Conservation (phyloP, 2,329 filamentous ascomycete genomes). For the Chaetomium sp. region DNA sequence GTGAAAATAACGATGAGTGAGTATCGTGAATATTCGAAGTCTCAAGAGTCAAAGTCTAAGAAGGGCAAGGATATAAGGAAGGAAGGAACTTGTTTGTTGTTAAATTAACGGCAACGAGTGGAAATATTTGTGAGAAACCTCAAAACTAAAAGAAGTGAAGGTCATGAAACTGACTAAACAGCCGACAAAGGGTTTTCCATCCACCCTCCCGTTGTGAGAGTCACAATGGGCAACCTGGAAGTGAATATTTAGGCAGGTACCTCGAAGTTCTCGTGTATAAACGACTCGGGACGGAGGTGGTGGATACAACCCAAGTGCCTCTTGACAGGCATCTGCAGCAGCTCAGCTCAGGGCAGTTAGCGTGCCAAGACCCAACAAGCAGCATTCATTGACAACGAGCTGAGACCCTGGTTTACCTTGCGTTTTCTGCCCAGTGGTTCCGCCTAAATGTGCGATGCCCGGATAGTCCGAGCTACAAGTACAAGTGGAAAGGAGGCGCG, state of each 20-base stretch:
- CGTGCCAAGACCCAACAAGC: not conserved
- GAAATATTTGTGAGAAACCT: slow-evolving; percentile 4
- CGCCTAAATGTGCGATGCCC: slow-evolving; percentile 29
- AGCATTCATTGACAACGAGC: too few species aligned
- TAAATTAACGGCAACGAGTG: not conserved
- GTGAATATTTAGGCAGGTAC: not conserved
- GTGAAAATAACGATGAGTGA: not conserved
- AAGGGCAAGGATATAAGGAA: not conserved
- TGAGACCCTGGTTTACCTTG: not conserved
- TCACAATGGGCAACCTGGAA: not conserved
- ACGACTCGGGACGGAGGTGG: not conserved
- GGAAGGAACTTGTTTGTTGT: not conserved
- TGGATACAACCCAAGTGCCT: not conserved
- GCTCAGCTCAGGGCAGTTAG: not conserved
- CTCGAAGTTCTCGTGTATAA: too few species aligned
- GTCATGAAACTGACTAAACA: not conserved
- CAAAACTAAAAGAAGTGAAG: not conserved
- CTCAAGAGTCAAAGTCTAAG: not conserved
- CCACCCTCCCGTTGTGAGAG: not conserved
- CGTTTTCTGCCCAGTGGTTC: slow-evolving; percentile 26
- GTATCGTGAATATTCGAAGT: not conserved
- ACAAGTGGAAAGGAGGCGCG: slow-evolving; percentile 22
- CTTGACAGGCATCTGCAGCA: not conserved
- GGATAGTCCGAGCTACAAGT: too few species aligned
- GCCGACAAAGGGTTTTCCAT: slow-evolving; percentile 17